Evolutionary conservation across 208 protist genomes (phyloP).

Genomic region (Leishmania tarentolae): DNA sequence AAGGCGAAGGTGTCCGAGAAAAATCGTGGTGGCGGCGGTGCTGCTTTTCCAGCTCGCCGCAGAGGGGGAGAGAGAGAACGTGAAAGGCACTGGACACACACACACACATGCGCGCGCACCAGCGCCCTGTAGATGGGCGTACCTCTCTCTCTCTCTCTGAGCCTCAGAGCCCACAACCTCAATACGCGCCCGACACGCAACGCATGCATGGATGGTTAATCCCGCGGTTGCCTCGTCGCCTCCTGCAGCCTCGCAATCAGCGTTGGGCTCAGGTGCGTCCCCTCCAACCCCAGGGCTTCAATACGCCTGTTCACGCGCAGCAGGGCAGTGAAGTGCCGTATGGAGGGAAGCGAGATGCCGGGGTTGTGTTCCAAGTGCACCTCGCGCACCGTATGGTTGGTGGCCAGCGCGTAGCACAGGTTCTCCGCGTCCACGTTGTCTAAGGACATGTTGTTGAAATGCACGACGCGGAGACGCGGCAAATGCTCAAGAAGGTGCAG

Average conservation of each 20-base stretch:
- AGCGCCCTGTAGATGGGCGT: neutral
- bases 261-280: constrained; percentile 63
- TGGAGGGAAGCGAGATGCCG: constrained; percentile 78
- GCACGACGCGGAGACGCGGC: constrained; percentile 58
- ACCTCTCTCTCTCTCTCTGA: neutral
- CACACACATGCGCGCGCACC: neutral
- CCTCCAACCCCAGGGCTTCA: constrained; percentile 53
- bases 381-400: constrained; percentile 48
- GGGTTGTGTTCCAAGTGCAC: constrained; percentile 83
- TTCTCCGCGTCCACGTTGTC: constrained; percentile 82
- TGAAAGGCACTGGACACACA: neutral
- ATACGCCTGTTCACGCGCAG: constrained; percentile 69
- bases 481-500: constrained; percentile 80
- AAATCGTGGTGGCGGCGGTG: neutral
- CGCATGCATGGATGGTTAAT: constrained; percentile 1
- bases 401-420: constrained; percentile 63
- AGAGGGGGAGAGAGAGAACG: neutral
- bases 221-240: constrained; percentile 37
- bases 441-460: constrained; percentile 89
- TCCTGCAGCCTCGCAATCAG: constrained; percentile 61
- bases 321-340: constrained; percentile 72
- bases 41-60: neutral
- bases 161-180: neutral
- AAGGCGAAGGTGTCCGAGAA: neutral
- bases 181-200: neutral